Conservation (phyloP, 176 grass and related monocot genomes). For the bread wheat (Triticum aestivum) region IWGSC_CS_RefSeq_v2.1 NC_057803.1:511729730-511730229, state of each 20-base stretch:
- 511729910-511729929: not conserved
- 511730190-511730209: not conserved
- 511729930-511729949: not conserved
- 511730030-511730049: not conserved
- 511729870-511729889: not conserved
- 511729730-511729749: not conserved
- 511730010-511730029: not conserved
- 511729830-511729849: too few species aligned
- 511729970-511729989: conserved; percentile 8
- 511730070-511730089: not conserved
- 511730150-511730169: not conserved
- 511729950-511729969: not conserved
- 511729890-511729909: not conserved
- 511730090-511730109: not conserved
- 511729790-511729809: too few species aligned
- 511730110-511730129: not conserved
- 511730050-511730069: not conserved
- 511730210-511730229: not conserved
- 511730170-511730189: not conserved
- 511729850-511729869: not conserved
- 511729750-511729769: not conserved
- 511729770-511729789: not conserved
- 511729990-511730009: not conserved
- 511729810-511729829: too few species aligned
- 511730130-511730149: not conserved